Evolutionary conservation across 345 rosid species (phyloP).

Genomic region (Excoecaria agallocha): DNA sequence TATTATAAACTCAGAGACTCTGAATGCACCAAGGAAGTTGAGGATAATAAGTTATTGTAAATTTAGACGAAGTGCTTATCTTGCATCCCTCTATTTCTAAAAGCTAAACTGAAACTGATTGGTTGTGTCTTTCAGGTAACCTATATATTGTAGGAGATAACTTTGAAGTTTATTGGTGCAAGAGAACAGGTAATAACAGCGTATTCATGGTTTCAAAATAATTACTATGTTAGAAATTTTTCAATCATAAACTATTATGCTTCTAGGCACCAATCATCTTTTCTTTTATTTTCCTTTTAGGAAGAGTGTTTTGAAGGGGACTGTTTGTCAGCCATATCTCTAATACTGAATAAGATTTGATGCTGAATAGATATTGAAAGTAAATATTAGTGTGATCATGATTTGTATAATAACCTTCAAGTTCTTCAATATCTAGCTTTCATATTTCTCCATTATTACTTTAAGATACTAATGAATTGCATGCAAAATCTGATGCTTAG

Average conservation of each 20-base stretch:
- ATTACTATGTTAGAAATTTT: not conserved
- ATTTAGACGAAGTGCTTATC: not conserved
- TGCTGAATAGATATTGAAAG: not conserved
- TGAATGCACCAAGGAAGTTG: not conserved
- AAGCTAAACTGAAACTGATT: slow-evolving; percentile 18
- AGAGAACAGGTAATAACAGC: slow-evolving; percentile 64
- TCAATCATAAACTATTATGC: not conserved
- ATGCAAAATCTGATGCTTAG: not conserved
- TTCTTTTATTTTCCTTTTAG: slow-evolving; percentile 5
- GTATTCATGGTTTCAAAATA: slow-evolving; percentile 15
- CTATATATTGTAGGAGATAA: slow-evolving; percentile 80
- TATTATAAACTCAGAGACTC: not conserved
- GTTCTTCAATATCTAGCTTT: not conserved
- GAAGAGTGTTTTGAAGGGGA: not conserved
- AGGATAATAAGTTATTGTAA: not conserved
- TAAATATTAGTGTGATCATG: not conserved
- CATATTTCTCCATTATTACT: not conserved
- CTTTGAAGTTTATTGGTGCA: slow-evolving; percentile 82
- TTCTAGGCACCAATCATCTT: not conserved
- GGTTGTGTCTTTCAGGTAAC: slow-evolving; percentile 59
- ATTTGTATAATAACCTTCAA: not conserved
- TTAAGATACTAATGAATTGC: not conserved
- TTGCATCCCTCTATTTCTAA: not conserved
- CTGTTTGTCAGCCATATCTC: not conserved
- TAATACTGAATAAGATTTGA: not conserved